phyloP scores from a whole-genome alignment of 257 asterid genomes.

The Vinca minor region DNA sequence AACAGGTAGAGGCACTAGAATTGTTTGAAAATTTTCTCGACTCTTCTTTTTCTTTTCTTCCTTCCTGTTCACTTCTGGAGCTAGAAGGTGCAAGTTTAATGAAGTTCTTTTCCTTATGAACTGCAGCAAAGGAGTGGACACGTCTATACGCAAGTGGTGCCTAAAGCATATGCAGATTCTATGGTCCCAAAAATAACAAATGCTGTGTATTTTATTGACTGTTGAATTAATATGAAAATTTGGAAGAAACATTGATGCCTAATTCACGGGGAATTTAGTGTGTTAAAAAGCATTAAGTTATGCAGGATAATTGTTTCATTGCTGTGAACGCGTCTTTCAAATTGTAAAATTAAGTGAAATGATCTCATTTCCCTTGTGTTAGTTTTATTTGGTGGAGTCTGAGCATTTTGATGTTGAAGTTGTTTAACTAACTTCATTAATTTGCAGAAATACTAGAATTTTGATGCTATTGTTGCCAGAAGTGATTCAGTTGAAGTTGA shows the following conservation, averaged over 20 bases:
- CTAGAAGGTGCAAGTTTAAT: not conserved
- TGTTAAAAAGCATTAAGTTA: conserved; percentile 19
- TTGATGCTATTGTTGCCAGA: not conserved
- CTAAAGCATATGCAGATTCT: conserved; percentile 25
- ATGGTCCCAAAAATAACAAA: conserved; percentile 18
- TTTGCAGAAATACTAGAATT: not conserved
- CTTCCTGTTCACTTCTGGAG: not conserved
- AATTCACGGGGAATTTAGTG: conserved; percentile 20
- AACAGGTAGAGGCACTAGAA: conserved; percentile 53
- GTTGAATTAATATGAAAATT: conserved; percentile 20
- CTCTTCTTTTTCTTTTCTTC: not conserved
- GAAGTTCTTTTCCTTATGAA: conserved; percentile 5
- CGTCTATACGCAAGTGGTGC: conserved; percentile 90
- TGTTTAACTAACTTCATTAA: not conserved
- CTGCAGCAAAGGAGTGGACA: conserved; percentile 92
- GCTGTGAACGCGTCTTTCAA: conserved; percentile 17
- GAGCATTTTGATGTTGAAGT: not conserved
- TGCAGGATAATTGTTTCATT: conserved; percentile 20
- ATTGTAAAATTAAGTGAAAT: conserved; percentile 36
- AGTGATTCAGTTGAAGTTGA: too few species aligned
- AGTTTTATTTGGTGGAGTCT: not conserved
- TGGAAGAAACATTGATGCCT: conserved; percentile 31
- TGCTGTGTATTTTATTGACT: conserved; percentile 34
- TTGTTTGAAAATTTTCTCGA: not conserved
- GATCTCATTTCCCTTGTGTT: not conserved